These are phyloP conservation scores for Albizia julibrissin DNA, from an alignment of 306 rosid species.

Conservation along the genomic window DNA sequence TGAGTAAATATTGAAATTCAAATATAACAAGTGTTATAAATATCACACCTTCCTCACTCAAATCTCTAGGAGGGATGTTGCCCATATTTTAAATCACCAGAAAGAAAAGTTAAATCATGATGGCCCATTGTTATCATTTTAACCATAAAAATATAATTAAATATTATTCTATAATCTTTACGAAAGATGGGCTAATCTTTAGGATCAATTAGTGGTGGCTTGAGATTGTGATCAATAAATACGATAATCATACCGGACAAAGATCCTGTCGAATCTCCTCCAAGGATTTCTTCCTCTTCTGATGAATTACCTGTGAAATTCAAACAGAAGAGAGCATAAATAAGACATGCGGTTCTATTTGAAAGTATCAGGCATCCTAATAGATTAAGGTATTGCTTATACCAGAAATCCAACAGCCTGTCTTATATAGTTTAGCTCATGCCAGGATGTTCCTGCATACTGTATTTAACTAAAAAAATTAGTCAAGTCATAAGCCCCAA, in stretches of 20 bases:
- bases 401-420: conserved; percentile 99
- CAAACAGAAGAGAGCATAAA: conserved; percentile 34
- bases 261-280: conserved; percentile 92
- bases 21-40: neutral
- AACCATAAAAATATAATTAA: neutral
- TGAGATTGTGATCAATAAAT: conserved; percentile 3
- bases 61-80: neutral
- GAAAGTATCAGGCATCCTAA: neutral
- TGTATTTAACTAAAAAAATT: conserved; percentile 42
- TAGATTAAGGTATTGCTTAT: conserved; percentile 34
- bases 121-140: neutral
- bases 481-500: conserved; percentile 25
- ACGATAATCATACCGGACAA: conserved; percentile 74
- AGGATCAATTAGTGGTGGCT: neutral
- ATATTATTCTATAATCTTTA: conserved; percentile 4
- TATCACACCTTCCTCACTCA: conserved; percentile 14
- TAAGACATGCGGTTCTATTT: conserved; percentile 18
- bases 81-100: neutral
- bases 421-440: conserved; percentile 88
- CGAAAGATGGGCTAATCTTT: conserved; percentile 15
- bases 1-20: neutral
- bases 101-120: neutral
- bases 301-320: conserved; percentile 84
- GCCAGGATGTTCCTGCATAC: conserved; percentile 99
- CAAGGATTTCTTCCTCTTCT: conserved; percentile 89